A percentile compares a stretch with the other conserved stretches of the same genome.
These are phyloP conservation scores for Pouteria campechiana DNA, from an alignment of 179 eudicot species.

Conservation along the genomic window DNA sequence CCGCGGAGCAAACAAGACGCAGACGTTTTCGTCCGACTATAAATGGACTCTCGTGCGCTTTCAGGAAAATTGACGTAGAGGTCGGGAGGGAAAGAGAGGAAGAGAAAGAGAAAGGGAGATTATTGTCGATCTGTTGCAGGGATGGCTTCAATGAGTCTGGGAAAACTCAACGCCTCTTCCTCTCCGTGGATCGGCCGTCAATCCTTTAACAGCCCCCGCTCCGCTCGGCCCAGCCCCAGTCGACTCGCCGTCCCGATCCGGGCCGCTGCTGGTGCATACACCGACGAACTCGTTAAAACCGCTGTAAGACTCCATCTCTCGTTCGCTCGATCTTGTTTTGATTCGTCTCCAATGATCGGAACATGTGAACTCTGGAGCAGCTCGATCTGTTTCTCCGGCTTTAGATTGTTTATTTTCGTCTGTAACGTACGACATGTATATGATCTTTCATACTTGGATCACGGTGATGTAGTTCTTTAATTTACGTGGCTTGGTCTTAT, in stretches of 20 bases:
- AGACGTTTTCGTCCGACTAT: too few relatives aligned
- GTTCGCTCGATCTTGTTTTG: neutral
- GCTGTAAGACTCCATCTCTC: constrained; percentile 14
- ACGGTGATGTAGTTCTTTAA: neutral
- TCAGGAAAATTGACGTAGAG: too few relatives aligned
- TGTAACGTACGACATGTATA: too few relatives aligned
- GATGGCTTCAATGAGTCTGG: constrained; percentile 32
- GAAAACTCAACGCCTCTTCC: constrained; percentile 29
- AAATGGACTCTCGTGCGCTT: too few relatives aligned
- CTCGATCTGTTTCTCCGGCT: neutral
- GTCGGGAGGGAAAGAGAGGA: too few relatives aligned
- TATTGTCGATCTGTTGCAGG: too few relatives aligned
- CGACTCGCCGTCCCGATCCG: constrained; percentile 24
- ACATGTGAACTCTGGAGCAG: too few relatives aligned
- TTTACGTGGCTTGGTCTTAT: neutral
- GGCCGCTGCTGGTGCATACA: constrained; percentile 35
- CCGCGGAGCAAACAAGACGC: too few relatives aligned
- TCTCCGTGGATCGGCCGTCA: constrained; percentile 30
- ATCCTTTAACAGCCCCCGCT: constrained; percentile 17
- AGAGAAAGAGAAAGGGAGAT: too few relatives aligned
- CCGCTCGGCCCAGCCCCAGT: constrained; percentile 6
- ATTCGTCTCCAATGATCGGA: neutral
- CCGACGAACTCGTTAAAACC: constrained; percentile 36
- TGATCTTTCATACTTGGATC: too few relatives aligned
- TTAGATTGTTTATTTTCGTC: neutral